Percentiles rank a stretch among this genome's conserved stretches.
phyloP scores from a whole-genome alignment of 2,329 filamentous ascomycete species.

The Seiridium unicorne region DNA sequence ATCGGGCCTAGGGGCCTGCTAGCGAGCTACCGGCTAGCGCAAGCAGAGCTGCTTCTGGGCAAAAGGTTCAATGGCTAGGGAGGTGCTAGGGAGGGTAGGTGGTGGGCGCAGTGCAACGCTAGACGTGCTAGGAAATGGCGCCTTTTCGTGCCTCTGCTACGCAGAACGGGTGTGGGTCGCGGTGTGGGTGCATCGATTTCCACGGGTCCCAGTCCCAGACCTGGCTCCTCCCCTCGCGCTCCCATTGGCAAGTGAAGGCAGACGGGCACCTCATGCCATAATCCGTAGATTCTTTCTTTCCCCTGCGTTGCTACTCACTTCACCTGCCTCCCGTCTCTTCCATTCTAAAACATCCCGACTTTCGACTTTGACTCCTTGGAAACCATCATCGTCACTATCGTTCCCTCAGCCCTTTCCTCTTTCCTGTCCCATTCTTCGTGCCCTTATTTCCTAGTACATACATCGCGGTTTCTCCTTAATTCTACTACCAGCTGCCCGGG shows the following conservation, averaged over 20 bases:
- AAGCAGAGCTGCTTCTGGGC: background rate
- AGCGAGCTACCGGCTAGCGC: background rate
- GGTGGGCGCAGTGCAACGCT: background rate
- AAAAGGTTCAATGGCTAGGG: background rate
- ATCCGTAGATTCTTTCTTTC: background rate
- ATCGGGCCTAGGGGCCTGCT: background rate
- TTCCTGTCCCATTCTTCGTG: slow-evolving; percentile 6
- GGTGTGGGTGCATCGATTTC: background rate
- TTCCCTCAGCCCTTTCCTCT: slow-evolving; percentile 8
- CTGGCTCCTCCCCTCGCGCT: background rate
- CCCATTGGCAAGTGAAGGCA: background rate
- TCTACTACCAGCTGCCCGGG: background rate
- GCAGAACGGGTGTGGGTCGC: background rate
- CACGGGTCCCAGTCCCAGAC: background rate
- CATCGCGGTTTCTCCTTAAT: slow-evolving; percentile 7
- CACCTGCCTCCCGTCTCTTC: slow-evolving; percentile 4
- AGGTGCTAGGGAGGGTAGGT: background rate
- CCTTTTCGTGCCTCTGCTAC: background rate
- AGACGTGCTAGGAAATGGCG: background rate
- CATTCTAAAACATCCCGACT: slow-evolving; percentile 7
- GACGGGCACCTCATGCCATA: slow-evolving; percentile 1
- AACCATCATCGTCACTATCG: slow-evolving; percentile 9
- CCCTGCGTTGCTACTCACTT: background rate
- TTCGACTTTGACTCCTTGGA: slow-evolving; percentile 2
- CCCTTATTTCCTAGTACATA: slow-evolving; percentile 11